phyloP scores from a whole-genome alignment of 1,284 basidiomycete genomes.

The Apiotrichum domesticum region DNA sequence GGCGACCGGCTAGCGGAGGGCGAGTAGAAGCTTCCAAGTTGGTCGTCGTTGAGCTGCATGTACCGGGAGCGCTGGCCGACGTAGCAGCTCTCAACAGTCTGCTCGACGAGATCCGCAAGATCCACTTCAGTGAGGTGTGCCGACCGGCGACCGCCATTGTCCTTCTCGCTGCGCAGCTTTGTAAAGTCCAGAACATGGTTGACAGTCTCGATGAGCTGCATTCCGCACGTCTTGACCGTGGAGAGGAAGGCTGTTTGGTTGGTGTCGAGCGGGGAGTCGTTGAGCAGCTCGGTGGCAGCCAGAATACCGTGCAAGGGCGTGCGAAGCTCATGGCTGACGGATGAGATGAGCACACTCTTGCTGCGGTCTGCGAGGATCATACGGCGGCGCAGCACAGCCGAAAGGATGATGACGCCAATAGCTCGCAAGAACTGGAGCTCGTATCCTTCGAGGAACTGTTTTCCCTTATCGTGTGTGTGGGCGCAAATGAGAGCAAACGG shows the following conservation, averaged over 20 bases:
- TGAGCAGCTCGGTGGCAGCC: conserved; percentile 80
- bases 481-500: conserved; percentile 89
- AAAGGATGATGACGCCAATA: conserved; percentile 85
- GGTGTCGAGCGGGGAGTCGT: conserved; percentile 74
- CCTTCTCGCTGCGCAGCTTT: conserved; percentile 87
- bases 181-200: conserved; percentile 97
- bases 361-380: conserved; percentile 89
- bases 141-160: not conserved
- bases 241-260: conserved; percentile 79
- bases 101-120: conserved; percentile 83
- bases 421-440: conserved; percentile 87
- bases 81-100: conserved; percentile 92
- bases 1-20: conserved; percentile 32
- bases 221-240: conserved; percentile 49
- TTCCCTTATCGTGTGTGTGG: conserved; percentile 70
- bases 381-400: conserved; percentile 82
- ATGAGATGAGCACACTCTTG: conserved; percentile 48
- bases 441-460: conserved; percentile 81
- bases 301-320: conserved; percentile 87
- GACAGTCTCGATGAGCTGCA: conserved; percentile 57
- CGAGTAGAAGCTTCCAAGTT: conserved; percentile 88
- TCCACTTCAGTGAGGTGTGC: conserved; percentile 52
- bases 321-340: conserved; percentile 88
- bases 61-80: conserved; percentile 81
- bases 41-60: conserved; percentile 56